Evolutionary conservation across 139 green algal species (phyloP).

Genomic region (Marvania coccoides): DNA sequence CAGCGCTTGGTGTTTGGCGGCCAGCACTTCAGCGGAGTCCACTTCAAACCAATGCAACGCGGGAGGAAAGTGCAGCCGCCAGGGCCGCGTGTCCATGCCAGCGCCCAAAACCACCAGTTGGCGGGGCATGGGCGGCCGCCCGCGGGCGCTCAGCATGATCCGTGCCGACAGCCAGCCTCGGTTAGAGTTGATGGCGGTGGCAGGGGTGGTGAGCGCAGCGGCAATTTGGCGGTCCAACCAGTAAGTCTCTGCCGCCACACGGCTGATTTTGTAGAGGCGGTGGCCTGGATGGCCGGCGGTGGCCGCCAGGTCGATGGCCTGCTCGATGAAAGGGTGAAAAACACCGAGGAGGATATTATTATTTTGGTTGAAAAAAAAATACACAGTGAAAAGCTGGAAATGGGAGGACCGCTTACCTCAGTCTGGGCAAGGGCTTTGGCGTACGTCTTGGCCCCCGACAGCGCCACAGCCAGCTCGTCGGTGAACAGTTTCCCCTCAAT

Average conservation of each 20-base stretch:
- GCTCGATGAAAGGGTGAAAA: too few species aligned
- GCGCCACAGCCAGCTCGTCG: not conserved
- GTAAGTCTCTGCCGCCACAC: conserved; percentile 1
- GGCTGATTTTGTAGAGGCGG: conserved; percentile 4
- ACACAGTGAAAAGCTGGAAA: too few species aligned
- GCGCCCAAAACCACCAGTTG: conserved; percentile 34
- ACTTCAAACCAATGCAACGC: conserved; percentile 58
- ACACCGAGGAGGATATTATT: too few species aligned
- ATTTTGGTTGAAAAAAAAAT: too few species aligned
- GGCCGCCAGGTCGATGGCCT: too few species aligned
- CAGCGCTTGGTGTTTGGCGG: conserved; percentile 32
- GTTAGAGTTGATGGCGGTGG: not conserved
- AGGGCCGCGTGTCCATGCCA: conserved; percentile 62
- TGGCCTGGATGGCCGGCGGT: not conserved
- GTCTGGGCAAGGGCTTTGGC: too few species aligned
- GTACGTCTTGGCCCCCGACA: not conserved
- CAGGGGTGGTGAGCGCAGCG: not conserved
- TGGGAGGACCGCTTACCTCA: too few species aligned
- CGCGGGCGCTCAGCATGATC: not conserved
- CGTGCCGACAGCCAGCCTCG: conserved; percentile 4
- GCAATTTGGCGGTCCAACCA: conserved; percentile 25
- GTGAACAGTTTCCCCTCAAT: not conserved
- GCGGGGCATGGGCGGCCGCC: not conserved
- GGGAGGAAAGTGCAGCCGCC: conserved; percentile 52
- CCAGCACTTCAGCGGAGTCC: conserved; percentile 43